A percentile compares a stretch with the other conserved stretches of the same genome.
Conservation (phyloP, 148 eudicot genomes). For the Pouteria glomerata region DNA sequence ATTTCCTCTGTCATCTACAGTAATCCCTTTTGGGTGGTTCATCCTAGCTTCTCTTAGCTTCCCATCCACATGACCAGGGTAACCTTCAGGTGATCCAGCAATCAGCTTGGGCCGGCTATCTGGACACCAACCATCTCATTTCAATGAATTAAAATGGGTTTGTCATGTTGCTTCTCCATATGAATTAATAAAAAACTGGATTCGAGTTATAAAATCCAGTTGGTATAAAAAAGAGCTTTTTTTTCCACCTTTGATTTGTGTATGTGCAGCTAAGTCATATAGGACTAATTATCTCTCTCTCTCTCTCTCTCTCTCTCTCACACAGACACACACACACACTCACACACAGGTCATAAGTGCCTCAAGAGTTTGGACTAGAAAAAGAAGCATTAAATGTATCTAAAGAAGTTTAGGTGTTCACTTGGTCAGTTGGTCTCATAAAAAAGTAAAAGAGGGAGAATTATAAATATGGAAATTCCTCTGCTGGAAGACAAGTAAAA, state of each 20-base stretch:
- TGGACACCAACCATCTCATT: conserved; percentile 27
- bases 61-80: conserved; percentile 85
- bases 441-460: background rate
- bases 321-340: too few relatives aligned
- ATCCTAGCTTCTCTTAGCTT: conserved; percentile 74
- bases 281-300: too few relatives aligned
- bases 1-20: conserved; percentile 74
- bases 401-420: conserved; percentile 1
- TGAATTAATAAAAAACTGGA: background rate
- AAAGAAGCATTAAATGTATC: background rate
- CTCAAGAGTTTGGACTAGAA: background rate
- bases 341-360: background rate
- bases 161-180: background rate
- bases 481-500: background rate
- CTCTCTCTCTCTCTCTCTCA: too few relatives aligned
- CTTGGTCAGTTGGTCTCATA: background rate
- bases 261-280: too few relatives aligned
- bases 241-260: too few relatives aligned
- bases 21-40: conserved; percentile 74
- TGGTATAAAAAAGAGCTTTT: too few relatives aligned
- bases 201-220: background rate
- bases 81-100: conserved; percentile 78
- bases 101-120: conserved; percentile 76
- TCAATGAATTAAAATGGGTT: background rate
- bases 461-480: background rate